Evolutionary conservation across 2,329 filamentous ascomycete genomes (phyloP).

Genomic region (Periconia macrospinosa): DNA sequence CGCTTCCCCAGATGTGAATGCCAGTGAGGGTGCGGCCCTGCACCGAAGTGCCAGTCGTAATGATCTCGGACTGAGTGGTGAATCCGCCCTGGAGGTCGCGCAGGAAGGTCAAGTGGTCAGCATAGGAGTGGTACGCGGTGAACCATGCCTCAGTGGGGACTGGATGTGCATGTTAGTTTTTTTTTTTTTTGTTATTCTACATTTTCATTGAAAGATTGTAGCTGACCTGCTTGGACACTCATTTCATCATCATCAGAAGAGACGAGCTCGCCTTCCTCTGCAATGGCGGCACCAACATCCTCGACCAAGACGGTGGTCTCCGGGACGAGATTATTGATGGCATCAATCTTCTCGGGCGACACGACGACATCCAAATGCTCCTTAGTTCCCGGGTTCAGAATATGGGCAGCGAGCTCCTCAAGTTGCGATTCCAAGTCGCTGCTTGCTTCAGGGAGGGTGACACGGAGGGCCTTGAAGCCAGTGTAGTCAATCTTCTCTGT

Average conservation of each 20-base stretch:
- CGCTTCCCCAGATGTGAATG: constrained; percentile 43
- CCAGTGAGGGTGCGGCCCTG: constrained; percentile 37
- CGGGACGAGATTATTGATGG: constrained; percentile 28
- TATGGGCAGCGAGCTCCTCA: constrained; percentile 33
- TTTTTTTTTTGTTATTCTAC: constrained; percentile 9
- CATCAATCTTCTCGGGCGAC: constrained; percentile 34
- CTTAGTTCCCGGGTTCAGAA: constrained; percentile 35
- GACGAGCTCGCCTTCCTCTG: constrained; percentile 29
- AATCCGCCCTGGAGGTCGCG: constrained; percentile 36
- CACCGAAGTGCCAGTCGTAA: constrained; percentile 35
- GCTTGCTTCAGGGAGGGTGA: constrained; percentile 21
- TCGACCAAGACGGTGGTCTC: constrained; percentile 35
- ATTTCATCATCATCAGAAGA: constrained; percentile 31
- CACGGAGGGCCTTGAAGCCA: constrained; percentile 40
- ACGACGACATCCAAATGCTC: constrained; percentile 38
- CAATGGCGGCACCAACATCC: constrained; percentile 37
- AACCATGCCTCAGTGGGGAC: constrained; percentile 41
- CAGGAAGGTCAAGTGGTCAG: constrained; percentile 38
- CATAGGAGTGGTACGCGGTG: constrained; percentile 39
- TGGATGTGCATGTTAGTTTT: background rate
- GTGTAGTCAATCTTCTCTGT: constrained; percentile 38
- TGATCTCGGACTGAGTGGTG: constrained; percentile 35
- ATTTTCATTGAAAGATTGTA: background rate
- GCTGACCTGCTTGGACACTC: constrained; percentile 29
- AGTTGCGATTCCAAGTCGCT: constrained; percentile 29